Base-by-base conservation (phyloP, 805 yeast species). In the Ogataea sp. region DNA sequence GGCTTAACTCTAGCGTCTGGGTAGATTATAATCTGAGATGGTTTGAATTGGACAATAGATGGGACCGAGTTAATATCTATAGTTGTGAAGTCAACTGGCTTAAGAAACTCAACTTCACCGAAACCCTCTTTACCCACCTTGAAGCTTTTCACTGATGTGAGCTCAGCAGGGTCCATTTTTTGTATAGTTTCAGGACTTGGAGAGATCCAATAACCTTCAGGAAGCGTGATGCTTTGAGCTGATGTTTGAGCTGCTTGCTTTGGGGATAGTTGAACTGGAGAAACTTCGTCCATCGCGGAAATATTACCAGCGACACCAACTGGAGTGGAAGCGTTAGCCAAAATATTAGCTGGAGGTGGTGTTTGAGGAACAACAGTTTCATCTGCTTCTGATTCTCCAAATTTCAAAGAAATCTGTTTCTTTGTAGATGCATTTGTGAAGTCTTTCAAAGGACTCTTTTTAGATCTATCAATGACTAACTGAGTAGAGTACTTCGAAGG, bases 141-240 rank as follows among this genome's bases (percentile, higher is more conserved):
- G 55, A 89, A 78, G 39, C 78, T 68, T 15, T 68, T 50, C 20
- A 93, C 82, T 6, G 71, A 52, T 40, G 82, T 76, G 37, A 87
- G 70, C 44, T 86, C 81, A 9, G 76, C 61, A 29, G 84, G 65
- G 0, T 86, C 58, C 70, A 75, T 68, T 15, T 67, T 60, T 40
- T 73, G 70, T 38, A 93, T 64, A 36, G 78, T 78, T 5, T 78
- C 73, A 29, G 81, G 53, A 2, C 87, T 67, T 15, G 98, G 98
- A 6, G 84, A 75, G 39, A 80, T 81, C 85, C 93, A 93, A 62
- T 89, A 93, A 6, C 89, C 96, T 36, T 83, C 75, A 13, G 78
- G 59, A n/a, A n/a, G n/a, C n/a, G n/a, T n/a, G n/a, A n/a, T n/a
- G n/a, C n/a, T n/a, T n/a, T n/a, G n/a, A n/a, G n/a, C n/a, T n/a